A percentile compares a stretch with the other conserved stretches of the same genome.
Evolutionary conservation across 2,329 filamentous ascomycete genomes (phyloP).

Genomic region (Dothiorella sarmentorum): DNA sequence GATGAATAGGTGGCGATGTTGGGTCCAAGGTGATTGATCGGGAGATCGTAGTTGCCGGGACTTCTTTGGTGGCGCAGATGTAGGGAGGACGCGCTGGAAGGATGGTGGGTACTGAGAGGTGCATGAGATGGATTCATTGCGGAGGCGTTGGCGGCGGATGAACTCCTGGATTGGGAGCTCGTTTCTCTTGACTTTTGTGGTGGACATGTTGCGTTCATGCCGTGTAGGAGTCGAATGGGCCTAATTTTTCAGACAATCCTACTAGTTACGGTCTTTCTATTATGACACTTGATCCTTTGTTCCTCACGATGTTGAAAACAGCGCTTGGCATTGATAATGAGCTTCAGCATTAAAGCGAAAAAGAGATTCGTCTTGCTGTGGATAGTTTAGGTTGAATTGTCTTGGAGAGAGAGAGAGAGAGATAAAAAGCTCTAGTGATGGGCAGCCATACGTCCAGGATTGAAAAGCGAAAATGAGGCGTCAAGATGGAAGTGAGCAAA

Average conservation of each 20-base stretch:
- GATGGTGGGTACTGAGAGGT: too few species aligned
- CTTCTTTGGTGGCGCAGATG: background rate
- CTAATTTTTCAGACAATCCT: background rate
- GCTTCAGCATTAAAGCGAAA: too few species aligned
- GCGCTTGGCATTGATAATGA: background rate
- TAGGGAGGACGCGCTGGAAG: background rate
- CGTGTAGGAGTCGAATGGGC: background rate
- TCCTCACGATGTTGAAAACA: background rate
- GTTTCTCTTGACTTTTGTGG: background rate
- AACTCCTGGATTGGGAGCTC: background rate
- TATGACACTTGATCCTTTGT: background rate
- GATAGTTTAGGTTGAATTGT: too few species aligned
- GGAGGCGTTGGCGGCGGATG: constrained; percentile 4
- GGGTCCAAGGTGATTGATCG: background rate
- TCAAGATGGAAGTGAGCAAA: too few species aligned
- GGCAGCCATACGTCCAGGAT: too few species aligned
- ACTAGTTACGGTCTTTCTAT: background rate
- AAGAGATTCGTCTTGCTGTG: too few species aligned
- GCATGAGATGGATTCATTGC: background rate
- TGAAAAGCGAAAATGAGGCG: too few species aligned
- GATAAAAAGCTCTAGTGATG: too few species aligned
- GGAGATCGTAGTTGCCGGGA: background rate
- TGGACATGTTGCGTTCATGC: background rate
- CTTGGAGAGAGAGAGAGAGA: too few species aligned
- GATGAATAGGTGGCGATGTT: background rate